A percentile compares a stretch with the other conserved stretches of the same genome.
Evolutionary conservation across 257 asterid genomes (phyloP).

Genomic region (Plantago elongata): DNA sequence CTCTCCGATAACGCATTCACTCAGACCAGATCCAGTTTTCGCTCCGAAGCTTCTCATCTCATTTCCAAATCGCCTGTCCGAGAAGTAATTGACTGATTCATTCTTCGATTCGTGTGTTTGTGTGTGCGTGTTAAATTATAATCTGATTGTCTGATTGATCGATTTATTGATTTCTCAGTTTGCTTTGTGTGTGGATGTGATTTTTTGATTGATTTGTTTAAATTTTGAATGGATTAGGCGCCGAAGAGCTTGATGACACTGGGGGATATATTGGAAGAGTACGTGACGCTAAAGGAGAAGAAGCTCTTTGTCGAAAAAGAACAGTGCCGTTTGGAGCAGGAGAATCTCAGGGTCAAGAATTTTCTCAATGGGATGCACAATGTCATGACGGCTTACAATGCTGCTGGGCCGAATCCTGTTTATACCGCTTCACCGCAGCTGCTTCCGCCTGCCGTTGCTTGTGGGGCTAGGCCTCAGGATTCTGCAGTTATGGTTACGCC

Average conservation of each 20-base stretch:
- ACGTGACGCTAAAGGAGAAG: conserved; percentile 73
- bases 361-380: conserved; percentile 74
- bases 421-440: conserved; percentile 35
- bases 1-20: conserved; percentile 56
- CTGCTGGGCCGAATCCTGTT: conserved; percentile 25
- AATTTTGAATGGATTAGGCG: conserved; percentile 38
- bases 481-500: conserved; percentile 31
- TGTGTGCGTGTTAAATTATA: neutral
- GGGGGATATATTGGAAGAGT: conserved; percentile 80
- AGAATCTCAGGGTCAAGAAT: conserved; percentile 57
- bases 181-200: no score
- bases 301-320: conserved; percentile 72
- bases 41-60: conserved; percentile 74
- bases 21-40: conserved; percentile 58
- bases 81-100: conserved; percentile 37
- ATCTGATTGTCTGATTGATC: no score
- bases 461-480: conserved; percentile 23
- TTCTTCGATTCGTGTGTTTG: neutral
- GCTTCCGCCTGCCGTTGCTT: conserved; percentile 27
- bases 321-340: conserved; percentile 66
- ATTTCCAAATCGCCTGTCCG: conserved; percentile 72
- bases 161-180: no score
- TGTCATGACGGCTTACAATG: conserved; percentile 64
- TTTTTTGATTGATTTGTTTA: no score
- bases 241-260: conserved; percentile 82